Evolutionary conservation across 805 yeast species (phyloP), one percentile per base, ranked within the genome.

Genomic region (Lipomyces japonicus): DNA sequence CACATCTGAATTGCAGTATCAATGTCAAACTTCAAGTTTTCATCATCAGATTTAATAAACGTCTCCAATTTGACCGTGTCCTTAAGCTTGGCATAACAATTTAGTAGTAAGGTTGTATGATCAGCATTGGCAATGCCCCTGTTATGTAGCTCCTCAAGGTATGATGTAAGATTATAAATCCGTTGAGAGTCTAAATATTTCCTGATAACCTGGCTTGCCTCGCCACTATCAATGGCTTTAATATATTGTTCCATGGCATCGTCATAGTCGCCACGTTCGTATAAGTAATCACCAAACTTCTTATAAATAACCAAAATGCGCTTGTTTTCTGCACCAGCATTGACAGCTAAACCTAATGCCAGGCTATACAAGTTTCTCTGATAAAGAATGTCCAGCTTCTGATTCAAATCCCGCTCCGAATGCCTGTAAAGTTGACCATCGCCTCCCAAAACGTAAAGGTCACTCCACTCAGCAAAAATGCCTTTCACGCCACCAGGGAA

Each of bases 81-180:
- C 53, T 83, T 85, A 59, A 87, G 68, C 62, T 89, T 88, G 53
- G 95, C 86, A 61, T 84, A 81, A 43, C 91, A 81, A 53, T 91
- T 84, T 23, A 90, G 67, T 36, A 90, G 71, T 23, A 91, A 67
- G 0, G 96, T 89, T 4, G 88, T 75, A 65, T 91, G 97, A 62
- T 89, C 95, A 26, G 79, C 74, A n/a, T 78, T 77, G 0, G 95
- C 82, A 12, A 75, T 58, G 2, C 76, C 74, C 38, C 73, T 65
- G 5, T 74, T 74, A 46, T 84, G 72, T 56, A 89, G 71, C 10
- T 76, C 76, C 64, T 80, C 80, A 30, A 89, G 68, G 56, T 84
- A 89, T 37, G 71, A 71, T 0, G 87, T 75, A 60, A 90, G 68
- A 51, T 78, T 78, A 25, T 72, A 70, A 1, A 87, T 84, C 50